Evolutionary conservation across 257 asterid genomes (phyloP), one percentile per base, ranked within the genome.

Genomic region (Penstemon barbatus): DNA sequence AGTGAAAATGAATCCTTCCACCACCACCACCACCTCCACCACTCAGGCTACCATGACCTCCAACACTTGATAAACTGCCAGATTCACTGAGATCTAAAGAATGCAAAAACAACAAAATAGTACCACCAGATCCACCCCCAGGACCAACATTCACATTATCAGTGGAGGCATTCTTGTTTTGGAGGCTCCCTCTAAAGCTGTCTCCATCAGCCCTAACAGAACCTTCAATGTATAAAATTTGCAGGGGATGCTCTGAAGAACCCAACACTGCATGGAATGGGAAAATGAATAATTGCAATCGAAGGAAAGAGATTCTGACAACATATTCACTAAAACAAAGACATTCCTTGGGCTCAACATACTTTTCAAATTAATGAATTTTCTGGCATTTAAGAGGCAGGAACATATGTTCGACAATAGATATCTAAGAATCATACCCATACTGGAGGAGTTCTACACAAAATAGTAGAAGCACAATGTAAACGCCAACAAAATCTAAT

Each of bases 91-190:
- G 85, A 70, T 77, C 66, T 70, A 94, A 78, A 80, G 70, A 58
- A 41, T 73, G 89, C 85, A 91, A 71, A 79, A 89, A 94, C 71
- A 91, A 63, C 85, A 91, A 82, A 75, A 94, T 85, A 57, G 93
- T 87, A 73, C 99, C 99, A 63, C 99, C 99, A 71, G 99, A 94
- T 71, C 99, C 99, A 79, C 99, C 99, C 50, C 99, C 99, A 57
- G 90, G 93, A 64, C 92, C 88, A 62, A 77, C 6, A 66, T 43
- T 62, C 12, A 43, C 55, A 66, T 78, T 65, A 73, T 59, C 71
- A 58, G 19, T 19, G 64, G 56, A 60, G 53, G 60, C 57, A 67
- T 67, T 75, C 65, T 77, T 78, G 73, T 51, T 73, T 63, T 71
- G 62, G 49, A 82, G 52, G 72, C 59, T 74, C 46, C 81, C 81